Evolutionary conservation across 345 rosid species (phyloP).

Genomic region (Carallia pectinifolia): DNA sequence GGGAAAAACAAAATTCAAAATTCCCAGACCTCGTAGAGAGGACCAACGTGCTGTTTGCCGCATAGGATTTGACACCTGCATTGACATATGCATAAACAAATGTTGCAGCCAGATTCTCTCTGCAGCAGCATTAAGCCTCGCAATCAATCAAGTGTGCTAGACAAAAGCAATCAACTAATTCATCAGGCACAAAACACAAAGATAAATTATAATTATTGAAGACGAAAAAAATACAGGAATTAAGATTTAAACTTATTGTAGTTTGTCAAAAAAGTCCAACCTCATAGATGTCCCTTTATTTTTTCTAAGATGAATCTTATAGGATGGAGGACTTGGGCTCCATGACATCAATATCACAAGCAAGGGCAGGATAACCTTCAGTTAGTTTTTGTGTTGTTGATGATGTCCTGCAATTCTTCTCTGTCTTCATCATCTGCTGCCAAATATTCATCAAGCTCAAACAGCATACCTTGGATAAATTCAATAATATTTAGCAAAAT

Average conservation of each 20-base stretch:
- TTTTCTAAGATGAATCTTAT: too few species aligned
- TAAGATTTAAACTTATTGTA: slow-evolving; percentile 5
- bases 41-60: too few species aligned
- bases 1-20: too few species aligned
- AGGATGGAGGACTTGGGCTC: slow-evolving; percentile 91
- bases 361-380: slow-evolving; percentile 88
- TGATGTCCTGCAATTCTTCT: slow-evolving; percentile 68
- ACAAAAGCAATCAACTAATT: slow-evolving; percentile 5
- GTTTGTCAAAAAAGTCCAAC: background rate
- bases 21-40: too few species aligned
- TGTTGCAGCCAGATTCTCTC: slow-evolving; percentile 85
- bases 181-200: background rate
- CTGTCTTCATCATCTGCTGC: slow-evolving; percentile 59
- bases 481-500: too few species aligned
- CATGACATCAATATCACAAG: slow-evolving; percentile 98
- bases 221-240: too few species aligned
- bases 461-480: slow-evolving; percentile 55
- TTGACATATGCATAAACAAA: slow-evolving; percentile 97
- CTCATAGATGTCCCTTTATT: background rate
- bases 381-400: slow-evolving; percentile 75
- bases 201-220: too few species aligned
- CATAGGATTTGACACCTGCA: too few species aligned
- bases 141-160: slow-evolving; percentile 92
- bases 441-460: slow-evolving; percentile 70
- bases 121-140: slow-evolving; percentile 63